Base-by-base conservation (phyloP, 225 moss, liverwort and hornwort species). In the Bryoerythrophyllum caledonicum region DNA sequence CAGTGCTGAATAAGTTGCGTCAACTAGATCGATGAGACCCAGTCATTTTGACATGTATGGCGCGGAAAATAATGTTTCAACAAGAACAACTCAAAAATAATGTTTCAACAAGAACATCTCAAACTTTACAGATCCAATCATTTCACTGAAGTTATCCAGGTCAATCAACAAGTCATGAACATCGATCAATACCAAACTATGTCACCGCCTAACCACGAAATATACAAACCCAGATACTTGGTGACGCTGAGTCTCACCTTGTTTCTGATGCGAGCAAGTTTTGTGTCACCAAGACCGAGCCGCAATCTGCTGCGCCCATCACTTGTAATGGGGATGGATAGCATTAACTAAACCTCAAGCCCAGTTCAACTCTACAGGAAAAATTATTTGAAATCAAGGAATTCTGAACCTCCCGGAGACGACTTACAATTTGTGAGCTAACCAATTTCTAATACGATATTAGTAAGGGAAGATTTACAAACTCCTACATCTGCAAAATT, bases 401-500 rank as follows among this genome's bases (percentile, higher is more conserved):
- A 20, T 27, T 60, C 21, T 46, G 72, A 43, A 59, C 13, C 43
- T 58, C n/a, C 28, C 11, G 13, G 20, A 59, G 43, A 59, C 28
- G 57, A n/a, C 30, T 0, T 19, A 17, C 11, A 12, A 41, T 63
- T 48, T 26, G 8, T 2, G 21, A 48, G 48, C 26, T 10, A 52
- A 51, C 62, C 24, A 49, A 44, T 4, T 44, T 49, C 46, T 62
- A 21, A 32, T n/a, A 9, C 40, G 27, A 27, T 5, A 17, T 48
- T 48, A 43, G 7, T 13, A 41, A 40, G 51, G 13, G 30, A 8
- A 10, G 59, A 76, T 71, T 17, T 81, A 71, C 65, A 66, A 66
- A 13, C 6, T 49, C 48, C 71, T 60, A 65, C 8, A 40, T 51
- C 40, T 65, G 14, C 19, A 59, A 58, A 20, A 49, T 20, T 57